These are phyloP conservation scores for Areca catechu DNA, from an alignment of 176 grass and related monocot species.

Conservation along the genomic window DNA sequence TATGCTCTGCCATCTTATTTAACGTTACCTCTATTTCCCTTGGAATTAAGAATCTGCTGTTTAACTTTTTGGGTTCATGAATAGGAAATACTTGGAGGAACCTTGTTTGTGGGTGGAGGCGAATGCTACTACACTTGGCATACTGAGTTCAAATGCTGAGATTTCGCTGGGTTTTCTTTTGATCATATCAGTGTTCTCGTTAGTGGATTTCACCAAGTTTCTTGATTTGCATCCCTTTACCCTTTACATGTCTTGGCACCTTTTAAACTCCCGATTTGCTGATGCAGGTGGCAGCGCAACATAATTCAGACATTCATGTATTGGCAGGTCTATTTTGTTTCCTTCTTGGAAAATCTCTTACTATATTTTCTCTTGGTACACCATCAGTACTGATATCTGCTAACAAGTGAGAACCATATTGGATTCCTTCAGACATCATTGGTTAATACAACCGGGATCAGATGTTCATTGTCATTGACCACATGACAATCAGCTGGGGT, in stretches of 20 bases:
- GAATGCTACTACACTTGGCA: slow-evolving; percentile 52
- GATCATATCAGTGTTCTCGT: slow-evolving; percentile 84
- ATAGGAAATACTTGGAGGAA: slow-evolving; percentile 86
- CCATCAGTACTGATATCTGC: too few relatives aligned
- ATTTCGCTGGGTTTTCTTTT: slow-evolving; percentile 86
- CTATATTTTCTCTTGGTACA: too few relatives aligned
- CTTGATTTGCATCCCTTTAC: slow-evolving; percentile 1
- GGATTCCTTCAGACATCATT: too few relatives aligned
- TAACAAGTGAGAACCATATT: too few relatives aligned
- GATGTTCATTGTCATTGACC: too few relatives aligned
- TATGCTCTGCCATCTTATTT: too few relatives aligned
- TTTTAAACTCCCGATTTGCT: slow-evolving; percentile 20
- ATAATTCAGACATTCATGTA: slow-evolving; percentile 97
- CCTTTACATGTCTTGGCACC: neutral
- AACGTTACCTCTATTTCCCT: too few relatives aligned
- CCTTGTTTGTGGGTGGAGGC: slow-evolving; percentile 73
- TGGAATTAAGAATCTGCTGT: too few relatives aligned
- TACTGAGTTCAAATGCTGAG: slow-evolving; percentile 74
- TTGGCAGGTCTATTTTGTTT: slow-evolving; percentile 71
- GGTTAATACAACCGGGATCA: too few relatives aligned
- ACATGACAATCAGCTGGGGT: too few relatives aligned
- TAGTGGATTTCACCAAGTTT: slow-evolving; percentile 35
- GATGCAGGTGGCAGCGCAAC: slow-evolving; percentile 73
- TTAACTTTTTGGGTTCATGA: slow-evolving; percentile 20
- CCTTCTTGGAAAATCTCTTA: neutral